Conservation (phyloP, 176 grass and related monocot species). For the Metroxylon sagu region DNA sequence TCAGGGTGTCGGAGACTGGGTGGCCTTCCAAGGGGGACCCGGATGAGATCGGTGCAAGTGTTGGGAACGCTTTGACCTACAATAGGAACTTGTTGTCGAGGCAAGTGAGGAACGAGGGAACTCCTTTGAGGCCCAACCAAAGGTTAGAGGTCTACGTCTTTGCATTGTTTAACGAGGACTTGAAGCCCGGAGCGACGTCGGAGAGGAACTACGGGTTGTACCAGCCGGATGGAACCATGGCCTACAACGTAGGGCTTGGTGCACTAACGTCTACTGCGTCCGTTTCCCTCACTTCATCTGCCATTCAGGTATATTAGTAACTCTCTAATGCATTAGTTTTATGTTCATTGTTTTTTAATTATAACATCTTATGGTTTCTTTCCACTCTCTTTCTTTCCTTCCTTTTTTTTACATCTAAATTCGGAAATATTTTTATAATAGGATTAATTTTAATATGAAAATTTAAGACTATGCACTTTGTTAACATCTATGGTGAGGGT, state of each 20-base stretch:
- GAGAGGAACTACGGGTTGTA: conserved; percentile 14
- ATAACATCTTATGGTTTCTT: too few relatives aligned
- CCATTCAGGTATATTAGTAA: too few relatives aligned
- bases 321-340: too few relatives aligned
- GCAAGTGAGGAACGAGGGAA: conserved; percentile 2
- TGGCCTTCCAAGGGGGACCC: conserved; percentile 8
- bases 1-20: conserved; percentile 5
- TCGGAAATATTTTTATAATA: too few relatives aligned
- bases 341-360: too few relatives aligned
- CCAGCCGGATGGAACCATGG: background rate
- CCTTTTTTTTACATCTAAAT: too few relatives aligned
- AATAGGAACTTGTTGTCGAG: conserved; percentile 7
- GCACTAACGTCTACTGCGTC: too few relatives aligned
- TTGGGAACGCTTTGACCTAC: background rate
- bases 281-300: too few relatives aligned
- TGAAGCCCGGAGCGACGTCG: conserved; percentile 7
- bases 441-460: too few relatives aligned
- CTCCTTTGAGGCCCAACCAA: background rate
- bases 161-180: conserved; percentile 12
- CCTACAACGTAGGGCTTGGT: background rate
- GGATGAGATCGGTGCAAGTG: background rate
- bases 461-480: too few relatives aligned
- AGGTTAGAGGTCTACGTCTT: background rate
- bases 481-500: too few relatives aligned
- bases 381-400: too few relatives aligned